A percentile compares a stretch with the other conserved stretches of the same genome.
phyloP scores from a whole-genome alignment of 768 basidiomycete genomes.

The Bullera alba region DNA sequence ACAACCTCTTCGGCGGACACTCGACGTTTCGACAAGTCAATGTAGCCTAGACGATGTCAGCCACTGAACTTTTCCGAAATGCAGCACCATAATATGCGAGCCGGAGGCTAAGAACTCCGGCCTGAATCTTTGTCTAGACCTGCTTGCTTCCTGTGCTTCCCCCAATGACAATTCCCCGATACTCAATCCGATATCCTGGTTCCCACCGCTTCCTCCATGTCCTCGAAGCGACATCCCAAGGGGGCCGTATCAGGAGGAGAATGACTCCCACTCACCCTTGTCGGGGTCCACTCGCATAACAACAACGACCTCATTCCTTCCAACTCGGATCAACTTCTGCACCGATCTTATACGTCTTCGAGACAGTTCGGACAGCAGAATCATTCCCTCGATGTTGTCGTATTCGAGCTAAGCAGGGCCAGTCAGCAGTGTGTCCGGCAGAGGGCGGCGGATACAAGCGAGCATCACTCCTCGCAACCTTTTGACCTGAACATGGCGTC shows the following conservation, averaged over 20 bases:
- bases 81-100: too few species aligned
- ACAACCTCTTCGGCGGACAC: conserved; percentile 96
- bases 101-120: too few species aligned
- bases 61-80: too few species aligned
- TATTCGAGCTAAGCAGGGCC: conserved; percentile 73
- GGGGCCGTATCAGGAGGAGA: neutral
- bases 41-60: conserved; percentile 62
- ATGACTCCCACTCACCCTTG: conserved; percentile 60
- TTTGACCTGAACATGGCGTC: too few species aligned
- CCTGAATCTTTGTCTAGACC: too few species aligned
- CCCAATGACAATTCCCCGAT: neutral
- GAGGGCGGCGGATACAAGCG: neutral
- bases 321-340: conserved; percentile 94
- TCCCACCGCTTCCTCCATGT: too few species aligned
- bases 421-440: too few species aligned
- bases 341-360: conserved; percentile 92
- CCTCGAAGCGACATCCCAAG: too few species aligned
- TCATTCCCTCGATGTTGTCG: conserved; percentile 99
- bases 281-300: conserved; percentile 97
- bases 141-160: too few species aligned
- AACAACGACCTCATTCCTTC: conserved; percentile 96
- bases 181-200: too few species aligned
- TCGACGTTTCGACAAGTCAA: conserved; percentile 95
- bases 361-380: conserved; percentile 94
- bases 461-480: neutral